Evolutionary conservation across 1,284 basidiomycete genomes (phyloP).

Genomic region (Cystobasidiaceae sp.): DNA sequence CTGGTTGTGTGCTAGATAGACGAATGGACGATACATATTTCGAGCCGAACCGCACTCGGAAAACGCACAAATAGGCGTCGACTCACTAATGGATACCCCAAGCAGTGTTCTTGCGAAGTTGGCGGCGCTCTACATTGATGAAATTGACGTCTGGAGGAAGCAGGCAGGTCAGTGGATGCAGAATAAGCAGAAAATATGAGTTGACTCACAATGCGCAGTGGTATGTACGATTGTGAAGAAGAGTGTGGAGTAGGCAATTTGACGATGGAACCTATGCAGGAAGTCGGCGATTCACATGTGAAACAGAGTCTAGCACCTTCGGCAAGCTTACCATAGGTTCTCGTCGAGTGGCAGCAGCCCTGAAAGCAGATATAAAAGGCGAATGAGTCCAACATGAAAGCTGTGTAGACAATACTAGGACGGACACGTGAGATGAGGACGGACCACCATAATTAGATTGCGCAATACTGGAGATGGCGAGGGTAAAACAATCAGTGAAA

Average conservation of each 20-base stretch:
- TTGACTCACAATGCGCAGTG: conserved; percentile 62
- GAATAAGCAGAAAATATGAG: background rate
- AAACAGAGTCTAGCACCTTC: background rate
- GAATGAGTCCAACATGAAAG: background rate
- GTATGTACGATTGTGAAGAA: conserved; percentile 69
- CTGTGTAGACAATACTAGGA: conserved; percentile 42
- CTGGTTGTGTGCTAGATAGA: conserved; percentile 8
- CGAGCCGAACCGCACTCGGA: background rate
- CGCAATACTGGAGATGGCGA: conserved; percentile 47
- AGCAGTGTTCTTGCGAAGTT: conserved; percentile 68
- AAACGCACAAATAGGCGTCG: conserved; percentile 51
- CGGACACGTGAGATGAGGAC: conserved; percentile 51
- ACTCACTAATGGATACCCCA: conserved; percentile 70
- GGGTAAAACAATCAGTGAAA: background rate
- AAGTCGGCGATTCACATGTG: background rate
- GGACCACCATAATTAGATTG: conserved; percentile 70
- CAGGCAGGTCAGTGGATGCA: background rate
- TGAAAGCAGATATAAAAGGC: conserved; percentile 35
- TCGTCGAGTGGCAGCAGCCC: conserved; percentile 82
- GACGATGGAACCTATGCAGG: conserved; percentile 66
- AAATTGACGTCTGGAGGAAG: conserved; percentile 16
- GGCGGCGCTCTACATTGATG: conserved; percentile 49
- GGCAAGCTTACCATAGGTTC: conserved; percentile 60
- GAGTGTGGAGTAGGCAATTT: conserved; percentile 82
- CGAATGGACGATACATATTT: background rate